Base-by-base conservation (phyloP, 352 stramenopile genomes). In the Globisporangium parvum region DNA sequence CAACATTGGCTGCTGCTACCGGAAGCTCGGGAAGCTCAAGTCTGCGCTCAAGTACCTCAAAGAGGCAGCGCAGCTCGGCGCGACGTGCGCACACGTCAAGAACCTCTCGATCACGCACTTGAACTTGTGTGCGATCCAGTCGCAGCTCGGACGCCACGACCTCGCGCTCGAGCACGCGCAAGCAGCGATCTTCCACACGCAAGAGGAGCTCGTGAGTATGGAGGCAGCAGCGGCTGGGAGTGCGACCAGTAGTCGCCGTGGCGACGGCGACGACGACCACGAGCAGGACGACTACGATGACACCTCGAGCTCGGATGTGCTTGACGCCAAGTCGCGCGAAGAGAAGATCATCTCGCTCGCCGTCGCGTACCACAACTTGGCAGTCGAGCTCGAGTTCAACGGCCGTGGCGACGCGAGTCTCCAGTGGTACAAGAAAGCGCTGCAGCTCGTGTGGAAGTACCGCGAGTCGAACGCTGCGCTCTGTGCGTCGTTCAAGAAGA, bases 341-440 rank as follows among this genome's bases (percentile, higher is more conserved):
- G 79, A 90, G 55, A 92, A 92, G 57, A 73, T 89, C 42, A 71
- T 92, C 33, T 80, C 77, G 26, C 69, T 92, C 3, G 82, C 82
- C 0, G 80, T 92, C 18, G 82, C 82, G 6, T 92, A 92, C 57
- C 82, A 90, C 50, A 92, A 92, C 51, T 62, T 92, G 24, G 79
- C 75, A 0, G 82, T 90, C 15, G 82, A 92, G 59, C 63, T 92
- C 1, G 82, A 92, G 55, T 89, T 90, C 55, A 92, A 88, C 45
- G 65, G 64, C 3, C 69, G 77, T 5, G 73, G 77, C 0, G 79
- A 90, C 28, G 77, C 79, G 11, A 89, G 82, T 55, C 65, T 92
- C 12, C 82, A 92, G 55, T 92, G 82, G 82, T 92, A 90, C 54
- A 89, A 89, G 62, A 90, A 92, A 53, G 78, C 82, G 1, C 59